Base-by-base conservation (phyloP, 2,329 filamentous ascomycete genomes). In the Fusarium oxysporum region DNA sequence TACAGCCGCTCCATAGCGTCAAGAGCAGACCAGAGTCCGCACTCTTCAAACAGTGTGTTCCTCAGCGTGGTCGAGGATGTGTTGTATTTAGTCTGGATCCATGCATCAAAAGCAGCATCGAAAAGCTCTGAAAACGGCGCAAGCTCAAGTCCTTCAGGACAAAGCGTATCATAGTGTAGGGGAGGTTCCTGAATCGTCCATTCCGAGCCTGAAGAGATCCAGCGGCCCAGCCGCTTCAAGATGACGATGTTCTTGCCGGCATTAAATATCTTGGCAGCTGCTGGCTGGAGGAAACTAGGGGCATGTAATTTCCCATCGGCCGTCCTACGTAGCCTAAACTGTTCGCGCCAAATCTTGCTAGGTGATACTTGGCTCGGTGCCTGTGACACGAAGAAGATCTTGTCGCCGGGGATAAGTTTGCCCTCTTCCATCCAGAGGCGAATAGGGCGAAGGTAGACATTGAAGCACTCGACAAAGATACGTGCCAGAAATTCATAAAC, bases 171-270 rank as follows among this genome's bases (percentile, higher is more conserved):
- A 67, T 91, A 90, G 43, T 89, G 85, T n/a, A 94, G 80, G 19
- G 74, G 82, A 38, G 83, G 86, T 70, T 86, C 87, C 58, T 66
- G 80, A 45, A 68, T 81, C 64, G 62, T 56, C 54, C 68, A 75
- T 8, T 75, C 65, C 6, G 70, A 73, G 79, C 78, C 79, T 63
- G 75, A 78, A 53, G 81, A 75, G 54, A 84, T 80, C 67, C 88
- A 85, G 62, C 87, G 85, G 44, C 91, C 89, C 16, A 97, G 85
- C 53, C 92, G 89, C 68, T 91, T 92, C n/a, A 98, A 83, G 48
- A 98, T 92, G 2, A 96, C 90, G 62, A 96, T 91, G 76, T 92
- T 97, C 81, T 98, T 98, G 1, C 96, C 96, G 3, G 94, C 92
- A 2, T 92, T 94, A 76, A 97, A 96, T 41, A 98, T 94, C 70